Percentiles rank a stretch among this genome's conserved stretches.
phyloP scores from a whole-genome alignment of 129 eudicot genomes.

The Sambucus nigra region DNA sequence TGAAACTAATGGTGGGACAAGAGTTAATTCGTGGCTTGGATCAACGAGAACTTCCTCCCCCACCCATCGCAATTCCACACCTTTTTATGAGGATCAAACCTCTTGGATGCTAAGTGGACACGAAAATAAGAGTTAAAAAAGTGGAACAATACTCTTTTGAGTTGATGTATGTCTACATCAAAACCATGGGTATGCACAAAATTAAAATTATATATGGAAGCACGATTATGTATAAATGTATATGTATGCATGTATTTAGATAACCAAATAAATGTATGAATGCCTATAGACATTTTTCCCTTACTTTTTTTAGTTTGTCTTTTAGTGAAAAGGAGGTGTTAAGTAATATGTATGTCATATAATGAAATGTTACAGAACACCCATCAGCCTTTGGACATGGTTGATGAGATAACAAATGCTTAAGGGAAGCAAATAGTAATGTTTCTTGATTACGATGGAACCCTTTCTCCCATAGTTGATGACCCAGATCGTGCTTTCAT shows the following conservation, averaged over 20 bases:
- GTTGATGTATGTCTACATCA: too few species aligned
- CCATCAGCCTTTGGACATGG: constrained; percentile 86
- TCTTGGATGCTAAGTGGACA: constrained; percentile 41
- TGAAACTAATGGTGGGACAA: constrained; percentile 46
- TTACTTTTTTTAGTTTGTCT: too few species aligned
- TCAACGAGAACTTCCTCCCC: constrained; percentile 98
- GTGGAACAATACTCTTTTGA: too few species aligned
- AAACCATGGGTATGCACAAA: too few species aligned
- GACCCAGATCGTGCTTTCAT: constrained; percentile 94
- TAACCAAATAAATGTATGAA: neutral
- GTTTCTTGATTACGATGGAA: constrained; percentile 95
- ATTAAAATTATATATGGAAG: too few species aligned
- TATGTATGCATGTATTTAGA: neutral
- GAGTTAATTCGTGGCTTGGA: constrained; percentile 81
- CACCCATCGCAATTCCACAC: constrained; percentile 40
- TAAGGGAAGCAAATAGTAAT: constrained; percentile 87
- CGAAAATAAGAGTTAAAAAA: neutral
- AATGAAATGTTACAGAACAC: constrained; percentile 50
- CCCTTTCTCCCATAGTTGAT: constrained; percentile 89
- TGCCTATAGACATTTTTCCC: neutral
- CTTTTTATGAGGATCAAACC: constrained; percentile 31
- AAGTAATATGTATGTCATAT: constrained; percentile 1
- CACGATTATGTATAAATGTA: neutral
- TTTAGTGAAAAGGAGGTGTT: too few species aligned
- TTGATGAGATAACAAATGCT: constrained; percentile 69